Percentiles rank a stretch among this genome's conserved stretches.
Evolutionary conservation across 495 filamentous ascomycete species (phyloP).

Genomic region (Podospora tetraspora): DNA sequence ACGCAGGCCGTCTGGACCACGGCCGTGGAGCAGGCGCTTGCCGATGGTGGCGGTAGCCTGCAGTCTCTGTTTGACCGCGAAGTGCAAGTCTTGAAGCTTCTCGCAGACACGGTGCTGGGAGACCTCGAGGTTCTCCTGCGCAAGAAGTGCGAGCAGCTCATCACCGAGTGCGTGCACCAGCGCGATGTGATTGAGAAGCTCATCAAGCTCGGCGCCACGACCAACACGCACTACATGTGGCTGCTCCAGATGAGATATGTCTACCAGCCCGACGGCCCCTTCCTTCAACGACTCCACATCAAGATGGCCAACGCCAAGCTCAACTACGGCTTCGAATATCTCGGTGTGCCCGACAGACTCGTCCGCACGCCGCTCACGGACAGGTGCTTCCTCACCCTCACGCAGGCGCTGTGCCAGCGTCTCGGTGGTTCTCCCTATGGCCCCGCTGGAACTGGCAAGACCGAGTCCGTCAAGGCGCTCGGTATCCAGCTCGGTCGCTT

Average conservation of each 20-base stretch:
- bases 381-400: slow-evolving; percentile 95
- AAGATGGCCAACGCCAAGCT: slow-evolving; percentile 96
- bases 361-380: slow-evolving; percentile 95
- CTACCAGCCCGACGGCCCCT: slow-evolving; percentile 74
- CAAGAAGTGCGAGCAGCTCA: slow-evolving; percentile 97
- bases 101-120: slow-evolving; percentile 83
- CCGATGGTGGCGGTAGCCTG: slow-evolving; percentile 62
- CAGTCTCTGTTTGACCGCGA: slow-evolving; percentile 65
- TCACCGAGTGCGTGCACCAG: slow-evolving; percentile 98
- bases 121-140: slow-evolving; percentile 80
- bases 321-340: slow-evolving; percentile 95
- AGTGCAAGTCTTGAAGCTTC: slow-evolving; percentile 70
- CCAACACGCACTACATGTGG: slow-evolving; percentile 85
- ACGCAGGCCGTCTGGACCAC: slow-evolving; percentile 94
- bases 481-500: slow-evolving; percentile 95
- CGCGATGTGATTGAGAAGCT: slow-evolving; percentile 85
- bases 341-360: slow-evolving; percentile 90
- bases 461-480: slow-evolving; percentile 95
- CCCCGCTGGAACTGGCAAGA: slow-evolving; percentile 98
- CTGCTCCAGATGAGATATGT: slow-evolving; percentile 97
- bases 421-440: slow-evolving; percentile 97
- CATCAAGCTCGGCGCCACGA: slow-evolving; percentile 63
- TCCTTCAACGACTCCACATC: slow-evolving; percentile 76
- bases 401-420: slow-evolving; percentile 89
- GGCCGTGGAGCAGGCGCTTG: slow-evolving; percentile 68